phyloP scores from a whole-genome alignment of 164 flowering plant genomes.

The Umbilicus rupestris region DNA sequence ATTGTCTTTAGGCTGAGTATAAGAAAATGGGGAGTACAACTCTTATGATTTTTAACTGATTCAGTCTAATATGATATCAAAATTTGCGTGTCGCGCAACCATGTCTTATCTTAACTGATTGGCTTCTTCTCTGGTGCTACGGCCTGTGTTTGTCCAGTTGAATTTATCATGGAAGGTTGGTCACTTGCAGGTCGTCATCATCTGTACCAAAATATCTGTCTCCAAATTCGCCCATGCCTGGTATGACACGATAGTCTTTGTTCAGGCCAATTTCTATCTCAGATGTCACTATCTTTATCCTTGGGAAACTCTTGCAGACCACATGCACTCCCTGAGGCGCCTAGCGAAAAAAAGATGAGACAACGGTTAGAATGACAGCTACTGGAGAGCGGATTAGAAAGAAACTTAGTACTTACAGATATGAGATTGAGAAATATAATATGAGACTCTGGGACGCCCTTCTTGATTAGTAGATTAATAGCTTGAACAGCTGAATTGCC shows the following conservation, averaged over 20 bases:
- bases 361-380: neutral
- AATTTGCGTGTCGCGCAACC: too few relatives aligned
- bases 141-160: neutral
- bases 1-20: too few relatives aligned
- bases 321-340: slow-evolving; percentile 94
- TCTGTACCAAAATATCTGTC: slow-evolving; percentile 97
- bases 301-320: slow-evolving; percentile 82
- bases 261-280: slow-evolving; percentile 82
- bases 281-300: slow-evolving; percentile 89
- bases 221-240: slow-evolving; percentile 97
- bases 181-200: slow-evolving; percentile 40
- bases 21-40: too few relatives aligned
- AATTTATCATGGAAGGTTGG: neutral
- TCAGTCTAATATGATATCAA: too few relatives aligned
- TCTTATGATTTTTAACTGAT: too few relatives aligned
- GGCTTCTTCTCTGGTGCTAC: neutral
- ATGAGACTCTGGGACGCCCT: slow-evolving; percentile 90
- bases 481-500: slow-evolving; percentile 42
- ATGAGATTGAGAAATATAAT: slow-evolving; percentile 96
- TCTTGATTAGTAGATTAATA: slow-evolving; percentile 43
- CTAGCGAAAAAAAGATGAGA: slow-evolving; percentile 24
- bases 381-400: neutral
- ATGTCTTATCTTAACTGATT: neutral
- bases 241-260: slow-evolving; percentile 76
- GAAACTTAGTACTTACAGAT: slow-evolving; percentile 54